These are phyloP conservation scores for Flaveria trinervia DNA, from an alignment of 129 eudicot species.

Conservation along the genomic window DNA sequence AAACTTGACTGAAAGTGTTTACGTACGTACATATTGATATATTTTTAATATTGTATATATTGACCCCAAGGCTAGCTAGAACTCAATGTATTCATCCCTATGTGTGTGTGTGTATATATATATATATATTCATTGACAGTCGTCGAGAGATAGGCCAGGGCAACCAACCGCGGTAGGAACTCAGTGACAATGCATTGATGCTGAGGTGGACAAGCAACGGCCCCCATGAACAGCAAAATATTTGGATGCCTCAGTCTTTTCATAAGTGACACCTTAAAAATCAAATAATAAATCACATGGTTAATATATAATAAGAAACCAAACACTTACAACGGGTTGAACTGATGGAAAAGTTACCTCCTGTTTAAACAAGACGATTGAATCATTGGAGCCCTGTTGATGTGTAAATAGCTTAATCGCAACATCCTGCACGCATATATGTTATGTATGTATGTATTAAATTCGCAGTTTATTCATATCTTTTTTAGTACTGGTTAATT, in stretches of 20 bases:
- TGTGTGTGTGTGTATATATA: too few species aligned
- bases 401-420: neutral
- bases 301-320: too few species aligned
- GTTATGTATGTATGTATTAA: neutral
- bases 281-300: too few species aligned
- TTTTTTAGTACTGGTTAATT: too few species aligned
- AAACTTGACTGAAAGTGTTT: too few species aligned
- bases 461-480: neutral
- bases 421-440: constrained; percentile 39
- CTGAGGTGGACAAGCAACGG: constrained; percentile 69
- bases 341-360: neutral
- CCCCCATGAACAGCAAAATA: constrained; percentile 92
- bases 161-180: constrained; percentile 79
- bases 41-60: too few species aligned
- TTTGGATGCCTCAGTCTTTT: constrained; percentile 93
- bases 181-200: constrained; percentile 88
- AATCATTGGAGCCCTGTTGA: neutral
- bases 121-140: too few species aligned
- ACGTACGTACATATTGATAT: too few species aligned
- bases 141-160: too few species aligned
- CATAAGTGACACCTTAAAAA: constrained; percentile 73
- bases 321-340: too few species aligned
- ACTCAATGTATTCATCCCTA: too few species aligned
- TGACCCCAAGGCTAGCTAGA: too few species aligned
- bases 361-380: neutral